phyloP scores from a whole-genome alignment of 2,329 filamentous ascomycete genomes.

The Polytolypa hystricis region DNA sequence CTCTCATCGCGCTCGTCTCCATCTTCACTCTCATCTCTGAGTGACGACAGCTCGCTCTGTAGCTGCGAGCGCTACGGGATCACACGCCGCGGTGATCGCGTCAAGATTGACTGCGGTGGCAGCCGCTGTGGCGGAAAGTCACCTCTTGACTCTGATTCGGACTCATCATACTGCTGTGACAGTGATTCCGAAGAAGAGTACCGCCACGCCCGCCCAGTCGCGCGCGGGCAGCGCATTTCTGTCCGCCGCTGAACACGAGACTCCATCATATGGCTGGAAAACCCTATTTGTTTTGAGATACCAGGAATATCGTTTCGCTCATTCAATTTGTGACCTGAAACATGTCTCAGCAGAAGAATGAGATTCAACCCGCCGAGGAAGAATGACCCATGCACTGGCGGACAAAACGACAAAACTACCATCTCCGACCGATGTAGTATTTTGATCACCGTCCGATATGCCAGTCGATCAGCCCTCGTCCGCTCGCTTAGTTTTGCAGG shows the following conservation, averaged over 20 bases:
- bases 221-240: neutral
- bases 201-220: neutral
- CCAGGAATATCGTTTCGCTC: too few species aligned
- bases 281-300: neutral
- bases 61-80: conserved; percentile 95
- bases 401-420: too few species aligned
- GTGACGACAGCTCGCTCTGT: conserved; percentile 54
- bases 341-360: too few species aligned
- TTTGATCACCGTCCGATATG: too few species aligned
- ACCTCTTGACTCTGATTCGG: conserved; percentile 6
- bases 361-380: too few species aligned
- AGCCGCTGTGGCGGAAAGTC: conserved; percentile 62
- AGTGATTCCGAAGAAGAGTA: conserved; percentile 6
- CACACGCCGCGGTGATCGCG: conserved; percentile 80
- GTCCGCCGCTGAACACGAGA: conserved; percentile 1
- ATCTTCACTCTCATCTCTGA: conserved; percentile 47
- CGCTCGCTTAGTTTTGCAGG: too few species aligned
- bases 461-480: too few species aligned
- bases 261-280: neutral
- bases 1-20: conserved; percentile 64
- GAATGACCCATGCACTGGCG: too few species aligned
- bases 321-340: too few species aligned
- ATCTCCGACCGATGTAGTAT: too few species aligned
- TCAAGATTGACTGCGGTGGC: conserved; percentile 94
- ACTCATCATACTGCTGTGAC: neutral